A percentile compares a stretch with the other conserved stretches of the same genome.
Conservation (phyloP, 805 yeast genomes). For the Myxozyma neotropica region DNA sequence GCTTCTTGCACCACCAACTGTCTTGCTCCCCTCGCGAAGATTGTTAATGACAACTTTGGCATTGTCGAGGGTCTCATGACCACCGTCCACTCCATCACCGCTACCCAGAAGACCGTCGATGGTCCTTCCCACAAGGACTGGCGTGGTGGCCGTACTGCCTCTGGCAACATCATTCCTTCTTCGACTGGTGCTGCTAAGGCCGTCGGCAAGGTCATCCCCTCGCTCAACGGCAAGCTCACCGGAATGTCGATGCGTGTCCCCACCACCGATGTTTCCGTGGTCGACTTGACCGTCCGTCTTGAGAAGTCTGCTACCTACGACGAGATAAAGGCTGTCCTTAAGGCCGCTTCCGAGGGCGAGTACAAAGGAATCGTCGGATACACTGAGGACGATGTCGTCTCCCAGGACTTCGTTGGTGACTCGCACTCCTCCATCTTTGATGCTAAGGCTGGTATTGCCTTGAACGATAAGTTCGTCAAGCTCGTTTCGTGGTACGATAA, state of each 20-base stretch:
- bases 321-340: slow-evolving; percentile 74
- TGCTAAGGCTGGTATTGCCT: slow-evolving; percentile 85
- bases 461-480: slow-evolving; percentile 88
- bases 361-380: slow-evolving; percentile 83
- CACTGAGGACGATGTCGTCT: slow-evolving; percentile 92
- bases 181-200: slow-evolving; percentile 98
- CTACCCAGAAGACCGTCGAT: slow-evolving; percentile 94
- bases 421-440: slow-evolving; percentile 86
- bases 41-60: slow-evolving; percentile 80
- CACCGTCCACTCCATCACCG: slow-evolving; percentile 94
- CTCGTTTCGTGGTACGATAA: slow-evolving; percentile 94
- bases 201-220: slow-evolving; percentile 92
- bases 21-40: slow-evolving; percentile 92
- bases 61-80: slow-evolving; percentile 93
- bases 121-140: slow-evolving; percentile 98
- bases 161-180: slow-evolving; percentile 92
- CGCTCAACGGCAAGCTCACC: slow-evolving; percentile 87
- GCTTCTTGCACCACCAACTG: slow-evolving; percentile 97
- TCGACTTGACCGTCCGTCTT: slow-evolving; percentile 85
- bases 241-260: slow-evolving; percentile 95
- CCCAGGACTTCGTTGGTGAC: slow-evolving; percentile 85
- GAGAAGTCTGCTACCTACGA: slow-evolving; percentile 76
- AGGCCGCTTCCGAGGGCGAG: slow-evolving; percentile 74
- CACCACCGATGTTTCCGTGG: slow-evolving; percentile 90
- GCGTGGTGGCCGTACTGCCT: slow-evolving; percentile 98